Base-by-base conservation (phyloP, 371 early-diverging fungal species). In the Mortierella sp. region DNA sequence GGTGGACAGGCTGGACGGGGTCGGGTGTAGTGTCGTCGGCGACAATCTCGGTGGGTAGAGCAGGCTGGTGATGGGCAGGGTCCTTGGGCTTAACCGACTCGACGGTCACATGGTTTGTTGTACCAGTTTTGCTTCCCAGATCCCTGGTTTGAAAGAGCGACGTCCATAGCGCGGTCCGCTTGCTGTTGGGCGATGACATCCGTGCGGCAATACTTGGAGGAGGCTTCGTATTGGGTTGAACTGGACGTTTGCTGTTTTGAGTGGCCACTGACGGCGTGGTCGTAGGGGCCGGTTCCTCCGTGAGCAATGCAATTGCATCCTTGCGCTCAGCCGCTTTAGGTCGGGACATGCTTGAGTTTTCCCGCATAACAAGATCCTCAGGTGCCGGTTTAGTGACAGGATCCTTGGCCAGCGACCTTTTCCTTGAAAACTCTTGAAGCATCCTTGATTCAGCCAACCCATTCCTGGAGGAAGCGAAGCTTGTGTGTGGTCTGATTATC, bases 301-400 rank as follows among this genome's bases (percentile, higher is more conserved):
- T 24, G 67, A 37, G 67, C 67, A 37, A 19, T 0, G 16, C 34
- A 19, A 34, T 11, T 0, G 34, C 31, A 31, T 61, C 34, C 9
- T 34, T 34, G 64, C 37, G 9, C 34, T 0, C 64, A 34, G 37
- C 9, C 34, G 31, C 37, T 5, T 67, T 13, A 31, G 50, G 9
- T 24, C 26, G 59, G 21, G 59, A 28, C 21, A 19, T 13, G 37
- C 40, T 19, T 46, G 40, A 13, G 28, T 43, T 31, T 26, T 24
- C 64, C 11, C 40, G 31, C 53, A 61, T 40, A 24, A 72, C 64
- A 26, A 77, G 77, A 34, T 72, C 71, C 11, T 34, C 77, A n/a
- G 72, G 77, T 0, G n/a, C 59, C 37, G 77, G 72, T 21, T 51
- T 77, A 21, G 34, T 40, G 14, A n/a, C 50, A 13, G 48, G 24